These are phyloP conservation scores for Lenwebbia sp. DNA, from an alignment of 345 rosid genomes.

Conservation along the genomic window DNA sequence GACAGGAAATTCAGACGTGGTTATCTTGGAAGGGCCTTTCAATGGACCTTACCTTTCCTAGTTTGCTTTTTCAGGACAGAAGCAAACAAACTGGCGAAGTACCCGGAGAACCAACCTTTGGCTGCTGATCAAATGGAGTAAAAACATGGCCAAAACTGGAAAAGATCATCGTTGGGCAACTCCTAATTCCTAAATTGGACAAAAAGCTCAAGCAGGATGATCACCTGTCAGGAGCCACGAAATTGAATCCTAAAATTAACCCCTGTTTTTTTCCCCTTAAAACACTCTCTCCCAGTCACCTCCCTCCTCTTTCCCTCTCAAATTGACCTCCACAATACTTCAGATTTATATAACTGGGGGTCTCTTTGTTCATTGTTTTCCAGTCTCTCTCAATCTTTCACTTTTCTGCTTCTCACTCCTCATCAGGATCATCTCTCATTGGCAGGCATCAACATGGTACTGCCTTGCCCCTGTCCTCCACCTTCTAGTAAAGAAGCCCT, in stretches of 20 bases:
- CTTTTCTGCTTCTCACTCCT: background rate
- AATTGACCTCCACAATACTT: background rate
- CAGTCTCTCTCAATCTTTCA: background rate
- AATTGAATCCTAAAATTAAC: background rate
- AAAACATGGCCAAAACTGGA: background rate
- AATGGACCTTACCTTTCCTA: background rate
- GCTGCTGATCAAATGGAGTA: background rate
- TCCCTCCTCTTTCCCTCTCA: background rate
- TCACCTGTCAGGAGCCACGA: background rate
- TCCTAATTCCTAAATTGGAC: background rate
- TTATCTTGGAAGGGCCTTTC: background rate
- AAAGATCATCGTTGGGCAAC: background rate
- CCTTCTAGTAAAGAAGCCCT: background rate
- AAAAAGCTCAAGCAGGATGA: background rate
- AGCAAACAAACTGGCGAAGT: background rate
- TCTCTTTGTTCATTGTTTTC: background rate
- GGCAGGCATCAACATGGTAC: background rate
- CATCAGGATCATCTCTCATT: background rate
- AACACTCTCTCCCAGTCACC: background rate
- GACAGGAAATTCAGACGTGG: background rate
- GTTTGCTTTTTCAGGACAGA: background rate
- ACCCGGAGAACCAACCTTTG: background rate
- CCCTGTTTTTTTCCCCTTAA: background rate
- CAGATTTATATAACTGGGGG: background rate
- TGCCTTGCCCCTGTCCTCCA: background rate